Base-by-base conservation (phyloP, 139 green algal genomes). In the Limnomonas spitsbergensis region DNA sequence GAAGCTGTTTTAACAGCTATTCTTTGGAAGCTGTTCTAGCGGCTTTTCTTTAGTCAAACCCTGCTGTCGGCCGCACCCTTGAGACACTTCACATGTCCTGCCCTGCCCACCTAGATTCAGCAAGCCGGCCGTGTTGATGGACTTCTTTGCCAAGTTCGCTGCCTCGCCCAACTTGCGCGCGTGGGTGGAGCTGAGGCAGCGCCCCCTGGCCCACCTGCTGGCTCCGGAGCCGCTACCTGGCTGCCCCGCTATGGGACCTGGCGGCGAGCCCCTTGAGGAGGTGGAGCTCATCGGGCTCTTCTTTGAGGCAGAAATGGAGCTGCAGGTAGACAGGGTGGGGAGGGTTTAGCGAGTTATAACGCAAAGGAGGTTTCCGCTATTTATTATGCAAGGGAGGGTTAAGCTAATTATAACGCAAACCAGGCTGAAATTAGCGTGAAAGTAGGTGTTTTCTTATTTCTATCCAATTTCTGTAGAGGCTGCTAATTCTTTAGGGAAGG, bases 101-200 rank as follows among this genome's bases (percentile, higher is more conserved):
- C 56, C n/a, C n/a, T n/a, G n/a, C n/a, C n/a, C n/a, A n/a, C n/a
- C n/a, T n/a, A 70, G 56, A 20, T 70, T 70, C 56, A 32, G 4
- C 9, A 7, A 20, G 29, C 56, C 9, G 27, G 24, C 56, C 7
- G n/a, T 47, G 2, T 47, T 83, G 3, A 42, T 87, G 31, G 69
- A 84, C 38, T 87, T 96, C 72, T 97, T 96, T 80, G 53, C 70
- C 2, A 78, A 86, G 27, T 95, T 96, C 70, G 39, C 94, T 36
- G 75, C 78, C 9, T 83, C 69, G 9, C 75, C 85, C 67, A 92
- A 94, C 81, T 93, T 97, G 73, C 38, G 40, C 38, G 39, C 75
- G 53, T 96, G 92, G 92, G 89, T 96, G n/a, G 76, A 82, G 35
- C 66, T 81, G 39, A 82, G 80, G 47, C 86, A 84, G 2, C 42